These are phyloP conservation scores for Melampsora americana DNA, from an alignment of 1,284 basidiomycete species.

Conservation along the genomic window DNA sequence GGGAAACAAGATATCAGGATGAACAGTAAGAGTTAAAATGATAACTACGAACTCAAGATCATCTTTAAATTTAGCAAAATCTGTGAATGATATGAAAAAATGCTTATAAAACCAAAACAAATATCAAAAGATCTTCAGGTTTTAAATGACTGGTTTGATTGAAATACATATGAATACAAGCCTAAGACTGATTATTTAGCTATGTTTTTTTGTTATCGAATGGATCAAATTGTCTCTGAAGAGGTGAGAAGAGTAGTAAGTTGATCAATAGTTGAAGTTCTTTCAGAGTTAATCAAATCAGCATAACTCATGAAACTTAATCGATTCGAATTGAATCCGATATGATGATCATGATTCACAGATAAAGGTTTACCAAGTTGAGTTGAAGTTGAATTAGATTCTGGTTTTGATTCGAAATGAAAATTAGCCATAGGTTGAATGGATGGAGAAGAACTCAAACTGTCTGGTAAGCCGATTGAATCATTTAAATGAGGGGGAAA, in stretches of 20 bases:
- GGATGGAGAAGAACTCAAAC: not conserved
- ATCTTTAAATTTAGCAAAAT: too few relatives aligned
- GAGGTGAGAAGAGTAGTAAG: not conserved
- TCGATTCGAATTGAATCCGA: constrained; percentile 12
- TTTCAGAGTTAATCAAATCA: constrained; percentile 31
- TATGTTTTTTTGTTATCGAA: too few relatives aligned
- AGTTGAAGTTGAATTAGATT: not conserved
- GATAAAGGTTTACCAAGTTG: not conserved
- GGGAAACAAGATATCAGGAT: not conserved
- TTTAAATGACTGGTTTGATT: too few relatives aligned
- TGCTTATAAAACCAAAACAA: not conserved
- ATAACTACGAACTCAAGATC: too few relatives aligned
- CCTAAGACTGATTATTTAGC: too few relatives aligned
- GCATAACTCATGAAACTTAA: constrained; percentile 34
- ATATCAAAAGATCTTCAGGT: not conserved
- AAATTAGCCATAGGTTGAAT: too few relatives aligned
- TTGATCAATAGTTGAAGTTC: not conserved
- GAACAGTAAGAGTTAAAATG: not conserved
- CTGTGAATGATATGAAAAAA: not conserved
- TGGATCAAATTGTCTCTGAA: not conserved
- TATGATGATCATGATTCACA: not conserved
- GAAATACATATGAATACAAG: too few relatives aligned
- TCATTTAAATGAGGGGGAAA: too few relatives aligned
- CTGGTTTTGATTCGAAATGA: not conserved
- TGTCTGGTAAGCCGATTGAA: not conserved